These are phyloP conservation scores for Davidsoniella virescens DNA, from an alignment of 2,329 filamentous ascomycete species.

Conservation along the genomic window DNA sequence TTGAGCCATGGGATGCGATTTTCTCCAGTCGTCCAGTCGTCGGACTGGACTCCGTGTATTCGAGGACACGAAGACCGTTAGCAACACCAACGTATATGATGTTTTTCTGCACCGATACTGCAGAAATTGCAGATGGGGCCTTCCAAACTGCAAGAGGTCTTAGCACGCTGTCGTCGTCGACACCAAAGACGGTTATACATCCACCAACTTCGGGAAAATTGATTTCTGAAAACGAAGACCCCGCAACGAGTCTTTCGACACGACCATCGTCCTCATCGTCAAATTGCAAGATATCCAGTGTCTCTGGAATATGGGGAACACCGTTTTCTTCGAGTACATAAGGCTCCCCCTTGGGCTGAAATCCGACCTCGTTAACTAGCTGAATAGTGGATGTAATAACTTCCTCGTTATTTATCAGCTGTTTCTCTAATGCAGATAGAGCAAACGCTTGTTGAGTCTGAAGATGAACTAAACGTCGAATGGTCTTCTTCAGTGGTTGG, in stretches of 20 bases:
- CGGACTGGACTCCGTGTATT: conserved; percentile 38
- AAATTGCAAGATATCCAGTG: conserved; percentile 62
- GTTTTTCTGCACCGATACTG: conserved; percentile 56
- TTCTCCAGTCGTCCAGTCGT: conserved; percentile 46
- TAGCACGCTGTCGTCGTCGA: conserved; percentile 57
- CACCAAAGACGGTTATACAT: conserved; percentile 52
- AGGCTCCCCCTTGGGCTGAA: conserved; percentile 57
- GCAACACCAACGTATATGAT: conserved; percentile 75
- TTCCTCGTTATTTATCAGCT: conserved; percentile 55
- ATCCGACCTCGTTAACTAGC: conserved; percentile 79
- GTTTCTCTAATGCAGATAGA: conserved; percentile 67
- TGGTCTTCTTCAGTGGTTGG: conserved; percentile 62
- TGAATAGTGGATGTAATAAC: conserved; percentile 65
- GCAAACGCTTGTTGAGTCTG: conserved; percentile 65
- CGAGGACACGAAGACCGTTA: conserved; percentile 58
- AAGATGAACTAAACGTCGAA: conserved; percentile 77
- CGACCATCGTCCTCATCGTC: conserved; percentile 36
- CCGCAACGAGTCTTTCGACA: conserved; percentile 75
- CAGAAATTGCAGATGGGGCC: conserved; percentile 67
- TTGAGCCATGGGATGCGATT: conserved; percentile 59
- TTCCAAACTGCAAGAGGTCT: conserved; percentile 53
- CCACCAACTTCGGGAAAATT: not conserved
- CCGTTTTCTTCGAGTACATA: conserved; percentile 39
- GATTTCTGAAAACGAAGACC: conserved; percentile 44
- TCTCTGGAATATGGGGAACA: conserved; percentile 61